A percentile compares a stretch with the other conserved stretches of the same genome.
phyloP scores from a whole-genome alignment of 2,329 filamentous ascomycete species.

The Neopestalotiopsis sp. region DNA sequence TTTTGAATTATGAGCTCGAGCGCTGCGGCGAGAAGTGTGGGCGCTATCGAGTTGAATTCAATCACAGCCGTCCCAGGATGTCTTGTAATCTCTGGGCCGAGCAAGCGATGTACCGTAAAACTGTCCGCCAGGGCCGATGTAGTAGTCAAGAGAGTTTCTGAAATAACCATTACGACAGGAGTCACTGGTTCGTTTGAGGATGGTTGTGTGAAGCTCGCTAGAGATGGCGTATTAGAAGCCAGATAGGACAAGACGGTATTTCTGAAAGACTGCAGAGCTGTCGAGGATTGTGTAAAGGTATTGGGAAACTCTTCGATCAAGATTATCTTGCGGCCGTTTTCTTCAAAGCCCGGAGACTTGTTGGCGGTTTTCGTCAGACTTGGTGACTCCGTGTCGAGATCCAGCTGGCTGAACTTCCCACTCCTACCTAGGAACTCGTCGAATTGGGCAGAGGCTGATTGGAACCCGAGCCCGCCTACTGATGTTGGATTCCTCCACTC shows the following conservation, averaged over 20 bases:
- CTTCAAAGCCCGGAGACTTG: conserved; percentile 19
- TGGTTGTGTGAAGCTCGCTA: conserved; percentile 51
- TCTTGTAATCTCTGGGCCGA: conserved; percentile 84
- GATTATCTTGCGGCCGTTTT: conserved; percentile 59
- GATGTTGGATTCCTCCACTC: conserved; percentile 89
- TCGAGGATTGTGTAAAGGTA: conserved; percentile 70
- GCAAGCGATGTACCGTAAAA: conserved; percentile 87
- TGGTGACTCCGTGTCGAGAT: conserved; percentile 41
- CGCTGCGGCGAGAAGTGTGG: conserved; percentile 83
- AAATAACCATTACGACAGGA: conserved; percentile 88
- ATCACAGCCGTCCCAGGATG: conserved; percentile 81
- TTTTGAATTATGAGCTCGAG: conserved; percentile 83
- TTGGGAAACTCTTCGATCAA: conserved; percentile 85
- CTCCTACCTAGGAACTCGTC: conserved; percentile 88
- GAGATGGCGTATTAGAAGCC: conserved; percentile 66
- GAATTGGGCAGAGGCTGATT: conserved; percentile 80
- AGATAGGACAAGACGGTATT: conserved; percentile 77
- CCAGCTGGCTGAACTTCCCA: conserved; percentile 78
- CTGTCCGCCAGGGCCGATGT: conserved; percentile 86
- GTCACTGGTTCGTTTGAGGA: conserved; percentile 54
- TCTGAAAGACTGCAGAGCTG: conserved; percentile 72
- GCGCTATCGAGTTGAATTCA: conserved; percentile 92
- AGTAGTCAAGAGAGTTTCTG: conserved; percentile 86
- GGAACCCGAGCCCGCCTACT: conserved; percentile 63
- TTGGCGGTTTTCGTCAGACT: conserved; percentile 17